Evolutionary conservation across 441 rosid species (phyloP), one percentile per base, ranked within the genome.

Genomic region (Aquilaria agallochum): DNA sequence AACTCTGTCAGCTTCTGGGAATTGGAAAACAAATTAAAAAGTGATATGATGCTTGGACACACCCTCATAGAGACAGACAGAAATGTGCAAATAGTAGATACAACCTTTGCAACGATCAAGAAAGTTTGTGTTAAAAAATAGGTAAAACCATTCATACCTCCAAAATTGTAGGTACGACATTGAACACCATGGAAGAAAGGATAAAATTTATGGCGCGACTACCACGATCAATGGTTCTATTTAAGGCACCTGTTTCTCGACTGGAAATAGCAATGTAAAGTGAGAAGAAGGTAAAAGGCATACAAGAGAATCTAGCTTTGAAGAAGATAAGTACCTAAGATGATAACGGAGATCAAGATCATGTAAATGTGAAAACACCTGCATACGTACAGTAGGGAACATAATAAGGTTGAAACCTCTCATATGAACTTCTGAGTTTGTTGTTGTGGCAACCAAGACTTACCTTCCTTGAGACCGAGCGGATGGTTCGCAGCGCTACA

Each of bases 231-330:
- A 91, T 91, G 59, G 82, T 80, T 78, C 97, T 82, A 72, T 74
- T 89, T 68, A 95, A 68, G 27, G 87, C 99, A 34, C 99, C 96
- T 11, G 97, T 91, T 81, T 95, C 95, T 71, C 97, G 91, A 68
- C 98, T 95, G 79, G 55, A 86, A 61, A 82, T 56, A 51, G 45
- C 60, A 51, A 4, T 59, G 66, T 31, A 54, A 55, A 74, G 60
- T 60, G 58, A 56, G 68, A 71, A 62, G 50, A 54, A 67, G 62
- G 57, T 50, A 53, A 62, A 27, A 56, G 45, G 45, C 20, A 27
- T 32, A 20, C 15, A 70, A 67, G 20, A 59, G 31, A 52, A 36
- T 14, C 53, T n/a, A 31, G 27, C 6, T 34, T 40, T 48, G 54
- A 69, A 67, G 75, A 31, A 58, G 54, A 71, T 50, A 8, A 55